Evolutionary conservation across 148 eudicot species (phyloP).

Genomic region (Suaeda aralocaspica): DNA sequence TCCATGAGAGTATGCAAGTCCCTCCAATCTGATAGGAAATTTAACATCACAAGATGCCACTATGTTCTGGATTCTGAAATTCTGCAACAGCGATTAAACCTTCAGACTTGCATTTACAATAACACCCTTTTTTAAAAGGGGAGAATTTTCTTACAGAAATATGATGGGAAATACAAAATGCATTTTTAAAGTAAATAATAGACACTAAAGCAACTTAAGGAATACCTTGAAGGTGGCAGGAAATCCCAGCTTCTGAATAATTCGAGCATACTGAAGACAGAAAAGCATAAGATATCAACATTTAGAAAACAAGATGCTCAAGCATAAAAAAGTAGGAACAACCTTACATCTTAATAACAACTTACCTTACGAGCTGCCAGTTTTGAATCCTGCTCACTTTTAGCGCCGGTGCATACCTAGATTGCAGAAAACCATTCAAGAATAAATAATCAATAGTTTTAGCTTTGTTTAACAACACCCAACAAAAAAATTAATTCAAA

Average conservation of each 20-base stretch:
- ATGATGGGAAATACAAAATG: too few relatives aligned
- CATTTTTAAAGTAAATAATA: too few relatives aligned
- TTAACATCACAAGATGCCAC: too few relatives aligned
- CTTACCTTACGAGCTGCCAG: constrained; percentile 69
- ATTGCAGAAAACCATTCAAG: neutral
- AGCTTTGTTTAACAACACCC: neutral
- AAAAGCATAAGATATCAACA: too few relatives aligned
- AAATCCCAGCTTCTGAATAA: constrained; percentile 75
- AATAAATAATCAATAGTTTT: neutral
- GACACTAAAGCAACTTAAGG: neutral
- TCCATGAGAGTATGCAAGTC: constrained; percentile 53
- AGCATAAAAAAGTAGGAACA: neutral
- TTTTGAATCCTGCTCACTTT: too few relatives aligned
- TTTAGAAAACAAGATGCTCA: neutral
- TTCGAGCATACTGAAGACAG: constrained; percentile 90
- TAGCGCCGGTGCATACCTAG: too few relatives aligned
- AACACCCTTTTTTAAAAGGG: neutral
- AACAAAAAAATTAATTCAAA: neutral
- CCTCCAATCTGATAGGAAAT: constrained; percentile 75
- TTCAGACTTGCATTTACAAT: neutral
- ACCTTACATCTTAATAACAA: neutral
- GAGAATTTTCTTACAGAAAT: neutral
- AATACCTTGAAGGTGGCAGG: constrained; percentile 70
- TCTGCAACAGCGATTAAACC: constrained; percentile 28
- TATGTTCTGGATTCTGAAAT: constrained; percentile 80